Percentiles rank a stretch among this genome's conserved stretches.
These are phyloP conservation scores for Phytopythium boreale DNA, from an alignment of 352 stramenopile genomes.

Conservation along the genomic window DNA sequence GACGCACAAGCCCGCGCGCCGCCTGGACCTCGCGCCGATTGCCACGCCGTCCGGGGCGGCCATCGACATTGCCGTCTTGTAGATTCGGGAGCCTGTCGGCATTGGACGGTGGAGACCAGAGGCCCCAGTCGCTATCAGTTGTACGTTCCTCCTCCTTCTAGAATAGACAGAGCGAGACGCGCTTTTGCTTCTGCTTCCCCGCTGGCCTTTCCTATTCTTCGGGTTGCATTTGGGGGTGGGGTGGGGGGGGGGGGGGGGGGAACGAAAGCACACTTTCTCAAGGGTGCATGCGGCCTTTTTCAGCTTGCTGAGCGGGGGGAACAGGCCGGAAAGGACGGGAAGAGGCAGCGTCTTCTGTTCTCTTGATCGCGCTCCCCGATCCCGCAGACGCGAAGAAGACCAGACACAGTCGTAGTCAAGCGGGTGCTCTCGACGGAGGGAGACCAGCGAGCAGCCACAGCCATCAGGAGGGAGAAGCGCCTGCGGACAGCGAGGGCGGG, in stretches of 20 bases:
- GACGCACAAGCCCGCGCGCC: constrained; percentile 29
- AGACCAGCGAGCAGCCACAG: neutral
- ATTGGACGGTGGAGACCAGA: neutral
- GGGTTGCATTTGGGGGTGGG: too few species aligned
- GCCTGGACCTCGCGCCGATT: constrained; percentile 19
- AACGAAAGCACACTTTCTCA: neutral
- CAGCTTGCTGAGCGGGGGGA: neutral
- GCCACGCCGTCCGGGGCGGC: constrained; percentile 10
- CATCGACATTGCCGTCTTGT: constrained; percentile 12
- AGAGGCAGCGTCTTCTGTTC: neutral
- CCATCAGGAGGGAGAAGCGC: neutral
- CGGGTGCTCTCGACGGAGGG: neutral
- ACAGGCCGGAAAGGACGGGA: neutral
- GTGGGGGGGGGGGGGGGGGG: too few species aligned
- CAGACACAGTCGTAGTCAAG: neutral
- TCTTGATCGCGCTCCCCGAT: neutral
- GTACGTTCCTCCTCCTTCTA: neutral
- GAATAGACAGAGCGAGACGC: constrained; percentile 1
- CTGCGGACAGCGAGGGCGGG: neutral
- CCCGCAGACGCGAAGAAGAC: neutral
- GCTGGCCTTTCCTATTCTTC: neutral
- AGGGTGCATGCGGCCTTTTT: neutral
- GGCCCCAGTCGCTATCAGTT: neutral
- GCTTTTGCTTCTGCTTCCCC: neutral
- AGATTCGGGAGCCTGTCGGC: neutral